A percentile compares a stretch with the other conserved stretches of the same genome.
Evolutionary conservation across 495 filamentous ascomycete species (phyloP).

Genomic region (Hamigera avellanea): DNA sequence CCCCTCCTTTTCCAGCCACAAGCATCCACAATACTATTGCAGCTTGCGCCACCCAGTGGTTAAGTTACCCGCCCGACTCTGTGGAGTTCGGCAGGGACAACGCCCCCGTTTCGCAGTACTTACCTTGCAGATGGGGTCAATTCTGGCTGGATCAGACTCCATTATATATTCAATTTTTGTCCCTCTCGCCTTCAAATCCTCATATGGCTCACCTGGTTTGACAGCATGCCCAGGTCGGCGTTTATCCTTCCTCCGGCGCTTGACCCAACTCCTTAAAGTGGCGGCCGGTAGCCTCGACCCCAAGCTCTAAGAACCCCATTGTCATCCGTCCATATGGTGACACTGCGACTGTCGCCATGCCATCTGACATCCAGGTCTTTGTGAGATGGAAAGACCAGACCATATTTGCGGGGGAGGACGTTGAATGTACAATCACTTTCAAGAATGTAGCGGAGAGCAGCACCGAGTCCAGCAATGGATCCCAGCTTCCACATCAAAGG

Average conservation of each 20-base stretch:
- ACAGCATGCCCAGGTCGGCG: slow-evolving; percentile 18
- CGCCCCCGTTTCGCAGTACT: too few relatives aligned
- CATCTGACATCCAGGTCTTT: slow-evolving; percentile 77
- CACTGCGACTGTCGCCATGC: slow-evolving; percentile 27
- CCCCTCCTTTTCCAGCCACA: too few relatives aligned
- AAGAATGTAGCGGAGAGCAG: slow-evolving; percentile 60
- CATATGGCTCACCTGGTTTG: slow-evolving; percentile 11
- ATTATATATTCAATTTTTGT: too few relatives aligned
- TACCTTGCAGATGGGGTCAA: too few relatives aligned
- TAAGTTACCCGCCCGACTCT: too few relatives aligned
- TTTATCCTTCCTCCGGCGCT: slow-evolving; percentile 1
- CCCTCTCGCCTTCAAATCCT: too few relatives aligned
- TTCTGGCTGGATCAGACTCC: too few relatives aligned
- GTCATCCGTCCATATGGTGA: slow-evolving; percentile 25
- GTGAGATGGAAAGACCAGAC: slow-evolving; percentile 84
- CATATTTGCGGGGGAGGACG: slow-evolving; percentile 88
- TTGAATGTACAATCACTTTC: slow-evolving; percentile 93
- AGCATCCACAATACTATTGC: too few relatives aligned
- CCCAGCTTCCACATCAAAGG: slow-evolving; percentile 29
- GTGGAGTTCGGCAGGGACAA: too few relatives aligned
- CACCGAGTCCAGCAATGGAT: slow-evolving; percentile 14
- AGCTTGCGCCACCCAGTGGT: too few relatives aligned
- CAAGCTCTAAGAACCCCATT: slow-evolving; percentile 10
- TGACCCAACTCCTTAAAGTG: slow-evolving; percentile 5
- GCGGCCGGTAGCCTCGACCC: slow-evolving; percentile 6